These are phyloP conservation scores for Chromera velia DNA, from an alignment of 73 alveolate species.

Conservation along the genomic window DNA sequence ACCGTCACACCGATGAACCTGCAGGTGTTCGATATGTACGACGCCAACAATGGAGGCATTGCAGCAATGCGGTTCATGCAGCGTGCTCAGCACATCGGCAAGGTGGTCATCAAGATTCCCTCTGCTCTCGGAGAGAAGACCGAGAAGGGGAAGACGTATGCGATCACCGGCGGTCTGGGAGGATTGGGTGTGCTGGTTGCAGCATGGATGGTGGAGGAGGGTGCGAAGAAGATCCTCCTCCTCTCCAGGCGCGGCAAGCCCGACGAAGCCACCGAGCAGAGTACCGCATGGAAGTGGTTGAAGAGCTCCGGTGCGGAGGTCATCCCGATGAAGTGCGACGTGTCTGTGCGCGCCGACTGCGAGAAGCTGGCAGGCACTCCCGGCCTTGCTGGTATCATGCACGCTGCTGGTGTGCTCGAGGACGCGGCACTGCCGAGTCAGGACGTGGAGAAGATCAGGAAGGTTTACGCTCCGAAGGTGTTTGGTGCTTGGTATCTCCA, in stretches of 20 bases:
- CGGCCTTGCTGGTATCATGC: background rate
- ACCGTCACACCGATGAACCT: background rate
- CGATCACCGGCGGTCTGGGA: constrained; percentile 39
- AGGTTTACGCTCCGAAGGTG: constrained; percentile 18
- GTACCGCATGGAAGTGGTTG: background rate
- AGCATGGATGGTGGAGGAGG: constrained; percentile 41
- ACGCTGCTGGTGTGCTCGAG: constrained; percentile 13
- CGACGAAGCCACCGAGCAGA: background rate
- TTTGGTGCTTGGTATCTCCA: constrained; percentile 1
- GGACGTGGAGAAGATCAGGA: background rate
- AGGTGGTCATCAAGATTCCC: constrained; percentile 18
- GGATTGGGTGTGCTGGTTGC: constrained; percentile 20
- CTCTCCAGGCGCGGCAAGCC: constrained; percentile 14
- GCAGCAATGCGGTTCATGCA: constrained; percentile 32
- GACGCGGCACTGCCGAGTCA: background rate
- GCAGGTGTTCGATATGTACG: constrained; percentile 8
- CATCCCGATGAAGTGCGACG: background rate
- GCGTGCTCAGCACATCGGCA: constrained; percentile 42
- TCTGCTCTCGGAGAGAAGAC: background rate
- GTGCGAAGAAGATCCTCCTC: constrained; percentile 35
- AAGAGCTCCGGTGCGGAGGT: background rate
- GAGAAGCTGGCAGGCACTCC: background rate
- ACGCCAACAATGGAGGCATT: constrained; percentile 17
- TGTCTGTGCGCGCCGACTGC: background rate
- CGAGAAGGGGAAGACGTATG: background rate